phyloP scores from a whole-genome alignment of 768 basidiomycete species.

The Suillus occidentalis region DNA sequence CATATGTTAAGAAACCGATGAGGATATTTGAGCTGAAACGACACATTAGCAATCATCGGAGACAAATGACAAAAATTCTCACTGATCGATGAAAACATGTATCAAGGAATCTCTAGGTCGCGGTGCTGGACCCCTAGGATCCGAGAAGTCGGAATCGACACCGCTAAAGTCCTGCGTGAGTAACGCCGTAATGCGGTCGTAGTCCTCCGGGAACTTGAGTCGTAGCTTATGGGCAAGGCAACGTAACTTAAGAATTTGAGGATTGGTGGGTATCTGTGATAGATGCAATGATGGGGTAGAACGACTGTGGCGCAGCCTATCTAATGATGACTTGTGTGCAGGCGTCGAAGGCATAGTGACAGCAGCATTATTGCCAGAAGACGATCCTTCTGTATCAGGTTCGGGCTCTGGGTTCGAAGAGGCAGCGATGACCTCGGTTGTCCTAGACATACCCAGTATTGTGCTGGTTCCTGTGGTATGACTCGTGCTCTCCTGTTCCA shows the following conservation, averaged over 20 bases:
- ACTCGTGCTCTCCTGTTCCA: neutral
- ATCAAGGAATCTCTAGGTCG: conserved; percentile 33
- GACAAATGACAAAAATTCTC: conserved; percentile 18
- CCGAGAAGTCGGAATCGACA: conserved; percentile 35
- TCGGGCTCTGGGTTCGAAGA: conserved; percentile 22
- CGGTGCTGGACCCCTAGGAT: conserved; percentile 34
- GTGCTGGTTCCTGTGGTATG: conserved; percentile 1
- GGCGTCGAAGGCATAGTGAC: conserved; percentile 31
- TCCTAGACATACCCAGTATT: neutral
- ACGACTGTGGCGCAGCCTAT: conserved; percentile 41
- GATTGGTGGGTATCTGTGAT: conserved; percentile 43
- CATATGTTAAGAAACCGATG: conserved; percentile 73
- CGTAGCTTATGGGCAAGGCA: conserved; percentile 57
- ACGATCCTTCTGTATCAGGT: conserved; percentile 26
- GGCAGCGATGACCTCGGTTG: conserved; percentile 22
- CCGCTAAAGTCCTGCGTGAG: conserved; percentile 37
- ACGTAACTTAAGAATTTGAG: conserved; percentile 50
- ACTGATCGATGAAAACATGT: conserved; percentile 49
- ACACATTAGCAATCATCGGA: neutral
- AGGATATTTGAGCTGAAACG: conserved; percentile 77
- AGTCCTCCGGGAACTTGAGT: conserved; percentile 56
- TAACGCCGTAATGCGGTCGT: conserved; percentile 30
- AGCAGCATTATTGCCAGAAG: conserved; percentile 23
- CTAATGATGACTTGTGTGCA: conserved; percentile 19
- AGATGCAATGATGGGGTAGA: conserved; percentile 49